A percentile compares a stretch with the other conserved stretches of the same genome.
phyloP scores from a whole-genome alignment of 2,329 filamentous ascomycete species.

The Fragosphaeria purpurea region DNA sequence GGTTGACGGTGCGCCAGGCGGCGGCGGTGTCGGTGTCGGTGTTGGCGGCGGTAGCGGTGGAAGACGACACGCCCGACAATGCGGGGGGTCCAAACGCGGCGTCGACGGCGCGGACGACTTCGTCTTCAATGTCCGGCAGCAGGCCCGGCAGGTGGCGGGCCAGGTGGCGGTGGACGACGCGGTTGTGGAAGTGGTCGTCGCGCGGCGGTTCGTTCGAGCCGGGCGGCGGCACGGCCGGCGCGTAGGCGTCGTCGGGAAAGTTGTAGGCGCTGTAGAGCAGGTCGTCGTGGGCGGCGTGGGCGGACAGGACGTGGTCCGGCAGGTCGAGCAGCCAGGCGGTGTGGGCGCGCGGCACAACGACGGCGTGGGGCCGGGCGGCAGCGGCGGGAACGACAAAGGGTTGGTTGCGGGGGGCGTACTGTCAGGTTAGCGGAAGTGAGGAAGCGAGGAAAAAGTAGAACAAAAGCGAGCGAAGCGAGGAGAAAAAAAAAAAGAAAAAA shows the following conservation, averaged over 20 bases:
- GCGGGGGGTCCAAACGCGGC: conserved; percentile 17
- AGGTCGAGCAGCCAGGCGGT: conserved; percentile 37
- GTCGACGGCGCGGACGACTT: conserved; percentile 28
- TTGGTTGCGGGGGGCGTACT: conserved; percentile 31
- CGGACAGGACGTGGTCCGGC: conserved; percentile 33
- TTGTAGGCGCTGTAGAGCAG: conserved; percentile 31
- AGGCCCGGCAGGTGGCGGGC: conserved; percentile 29
- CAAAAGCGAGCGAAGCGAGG: not conserved
- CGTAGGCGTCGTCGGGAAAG: conserved; percentile 27
- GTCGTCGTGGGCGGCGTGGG: conserved; percentile 35
- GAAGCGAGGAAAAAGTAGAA: not conserved
- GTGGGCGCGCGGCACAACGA: conserved; percentile 34
- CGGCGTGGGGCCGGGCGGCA: conserved; percentile 30
- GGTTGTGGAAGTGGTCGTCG: conserved; percentile 28
- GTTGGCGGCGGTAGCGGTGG: conserved; percentile 34
- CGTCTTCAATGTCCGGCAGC: conserved; percentile 31
- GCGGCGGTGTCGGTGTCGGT: not conserved
- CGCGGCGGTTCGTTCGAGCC: not conserved
- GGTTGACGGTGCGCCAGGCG: conserved; percentile 28
- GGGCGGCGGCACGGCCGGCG: conserved; percentile 5
- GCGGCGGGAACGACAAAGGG: conserved; percentile 33
- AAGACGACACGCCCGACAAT: conserved; percentile 27
- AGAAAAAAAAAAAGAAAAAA: not conserved
- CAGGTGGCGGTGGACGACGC: conserved; percentile 34
- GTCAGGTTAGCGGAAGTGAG: not conserved